Conservation (phyloP, 2,329 filamentous ascomycete genomes). For the Capronia americana region DNA sequence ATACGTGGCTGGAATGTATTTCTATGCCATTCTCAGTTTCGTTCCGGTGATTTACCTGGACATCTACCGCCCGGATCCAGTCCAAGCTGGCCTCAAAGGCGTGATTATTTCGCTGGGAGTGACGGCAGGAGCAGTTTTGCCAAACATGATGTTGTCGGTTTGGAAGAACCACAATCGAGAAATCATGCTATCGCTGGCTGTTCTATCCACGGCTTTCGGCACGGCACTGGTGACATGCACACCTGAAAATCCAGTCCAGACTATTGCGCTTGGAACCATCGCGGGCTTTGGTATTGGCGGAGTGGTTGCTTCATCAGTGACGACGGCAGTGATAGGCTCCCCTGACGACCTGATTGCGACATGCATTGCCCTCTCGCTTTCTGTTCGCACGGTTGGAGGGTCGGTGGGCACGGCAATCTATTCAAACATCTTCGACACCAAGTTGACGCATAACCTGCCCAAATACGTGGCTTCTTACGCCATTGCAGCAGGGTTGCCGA, state of each 20-base stretch:
- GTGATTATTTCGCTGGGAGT: constrained; percentile 13
- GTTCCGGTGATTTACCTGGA: no score
- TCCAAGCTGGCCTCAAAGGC: constrained; percentile 62
- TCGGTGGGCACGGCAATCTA: constrained; percentile 24
- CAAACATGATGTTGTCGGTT: constrained; percentile 14
- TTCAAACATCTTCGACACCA: constrained; percentile 18
- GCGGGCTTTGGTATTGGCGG: constrained; percentile 13
- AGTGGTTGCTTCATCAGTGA: constrained; percentile 13
- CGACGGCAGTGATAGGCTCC: constrained; percentile 13
- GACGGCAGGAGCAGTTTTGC: constrained; percentile 11
- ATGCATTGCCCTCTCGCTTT: constrained; percentile 16
- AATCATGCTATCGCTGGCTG: no score
- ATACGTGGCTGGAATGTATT: no score
- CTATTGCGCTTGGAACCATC: no score
- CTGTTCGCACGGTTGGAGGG: constrained; percentile 20
- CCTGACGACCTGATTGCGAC: constrained; percentile 21
- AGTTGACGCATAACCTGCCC: background rate
- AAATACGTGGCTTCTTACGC: no score
- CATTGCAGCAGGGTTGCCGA: no score
- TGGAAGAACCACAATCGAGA: constrained; percentile 1
- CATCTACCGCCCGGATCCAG: constrained; percentile 65
- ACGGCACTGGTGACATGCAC: no score
- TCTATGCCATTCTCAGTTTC: no score
- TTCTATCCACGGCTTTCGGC: no score
- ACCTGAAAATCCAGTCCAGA: no score